These are phyloP conservation scores for cucumber (Cucumis sativus) DNA, from an alignment of 306 rosid genomes.

Conservation along the genomic window Cucumber_9930_V3 NC_026656.2:2025001-2025500, in stretches of 20 bases:
- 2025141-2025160: too few relatives aligned
- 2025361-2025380: not conserved
- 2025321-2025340: not conserved
- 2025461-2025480: not conserved
- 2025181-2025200: too few relatives aligned
- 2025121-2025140: too few relatives aligned
- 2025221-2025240: too few relatives aligned
- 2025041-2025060: constrained; percentile 1
- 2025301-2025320: not conserved
- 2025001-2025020: not conserved
- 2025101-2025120: too few relatives aligned
- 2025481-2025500: not conserved
- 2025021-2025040: not conserved
- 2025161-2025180: too few relatives aligned
- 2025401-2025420: not conserved
- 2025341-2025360: not conserved
- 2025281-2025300: not conserved
- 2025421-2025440: not conserved
- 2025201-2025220: too few relatives aligned
- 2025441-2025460: not conserved
- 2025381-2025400: not conserved
- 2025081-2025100: not conserved
- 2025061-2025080: not conserved
- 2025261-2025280: not conserved
- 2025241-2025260: too few relatives aligned